Evolutionary conservation across 2,329 filamentous ascomycete genomes (phyloP).

Genomic region (Alternaria sp.): DNA sequence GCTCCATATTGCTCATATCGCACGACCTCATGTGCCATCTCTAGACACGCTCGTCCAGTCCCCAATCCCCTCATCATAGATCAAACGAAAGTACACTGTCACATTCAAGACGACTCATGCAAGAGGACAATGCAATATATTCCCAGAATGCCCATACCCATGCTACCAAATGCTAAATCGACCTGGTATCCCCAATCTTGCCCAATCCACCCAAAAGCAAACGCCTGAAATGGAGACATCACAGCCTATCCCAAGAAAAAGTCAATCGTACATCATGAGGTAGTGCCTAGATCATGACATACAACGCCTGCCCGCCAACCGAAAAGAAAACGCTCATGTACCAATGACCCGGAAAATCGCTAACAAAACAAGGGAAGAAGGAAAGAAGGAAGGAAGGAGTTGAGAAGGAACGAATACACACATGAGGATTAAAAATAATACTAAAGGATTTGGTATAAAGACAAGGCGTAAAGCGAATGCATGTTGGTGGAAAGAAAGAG

Average conservation of each 20-base stretch:
- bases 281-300: not conserved
- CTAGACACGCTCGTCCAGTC: not conserved
- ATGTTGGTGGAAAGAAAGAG: not conserved
- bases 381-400: not conserved
- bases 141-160: not conserved
- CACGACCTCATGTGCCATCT: not conserved
- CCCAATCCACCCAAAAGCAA: not conserved
- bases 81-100: not conserved
- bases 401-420: not conserved
- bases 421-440: not conserved
- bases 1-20: not conserved
- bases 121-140: not conserved
- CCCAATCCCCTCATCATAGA: not conserved
- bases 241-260: not conserved
- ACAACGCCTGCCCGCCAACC: not conserved
- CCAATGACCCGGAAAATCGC: not conserved
- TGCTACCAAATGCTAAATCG: constrained; percentile 1
- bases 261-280: not conserved
- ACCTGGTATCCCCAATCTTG: constrained; percentile 1
- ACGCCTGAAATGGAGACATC: not conserved
- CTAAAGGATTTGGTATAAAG: not conserved
- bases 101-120: not conserved
- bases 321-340: not conserved
- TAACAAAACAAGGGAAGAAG: not conserved
- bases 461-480: not conserved